phyloP scores from a whole-genome alignment of 169 alveolate species.

The Miamiensis avidus region DNA sequence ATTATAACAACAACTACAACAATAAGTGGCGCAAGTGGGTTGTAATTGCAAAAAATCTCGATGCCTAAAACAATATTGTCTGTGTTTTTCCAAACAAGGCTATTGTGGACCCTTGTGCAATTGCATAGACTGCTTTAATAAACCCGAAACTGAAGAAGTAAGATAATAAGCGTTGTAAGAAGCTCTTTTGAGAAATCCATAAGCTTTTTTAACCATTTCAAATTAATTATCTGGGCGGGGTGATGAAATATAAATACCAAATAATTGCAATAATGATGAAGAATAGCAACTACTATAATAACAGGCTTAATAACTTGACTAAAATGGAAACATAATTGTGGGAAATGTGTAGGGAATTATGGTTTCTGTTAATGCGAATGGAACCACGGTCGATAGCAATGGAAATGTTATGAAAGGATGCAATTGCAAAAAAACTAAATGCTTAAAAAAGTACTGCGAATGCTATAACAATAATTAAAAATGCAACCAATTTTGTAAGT shows the following conservation, averaged over 20 bases:
- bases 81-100: constrained; percentile 82
- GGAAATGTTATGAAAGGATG: constrained; percentile 60
- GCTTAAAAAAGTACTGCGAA: constrained; percentile 81
- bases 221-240: constrained; percentile 9
- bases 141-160: constrained; percentile 71
- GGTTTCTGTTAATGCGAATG: too few species aligned
- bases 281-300: too few species aligned
- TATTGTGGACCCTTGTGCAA: constrained; percentile 81
- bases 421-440: constrained; percentile 74
- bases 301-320: too few species aligned
- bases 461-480: too few species aligned
- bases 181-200: constrained; percentile 76
- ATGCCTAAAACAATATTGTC: constrained; percentile 88
- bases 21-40: too few species aligned
- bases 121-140: constrained; percentile 80
- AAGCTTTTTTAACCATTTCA: constrained; percentile 73
- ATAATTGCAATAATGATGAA: too few species aligned
- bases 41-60: constrained; percentile 87
- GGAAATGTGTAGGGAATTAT: too few species aligned
- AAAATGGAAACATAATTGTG: too few species aligned
- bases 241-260: too few species aligned
- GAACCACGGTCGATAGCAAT: neutral
- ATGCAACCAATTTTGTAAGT: too few species aligned
- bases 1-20: too few species aligned
- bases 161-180: constrained; percentile 67